Conservation (phyloP, 2,329 filamentous ascomycete species). For the Blastomyces parvus region DNA sequence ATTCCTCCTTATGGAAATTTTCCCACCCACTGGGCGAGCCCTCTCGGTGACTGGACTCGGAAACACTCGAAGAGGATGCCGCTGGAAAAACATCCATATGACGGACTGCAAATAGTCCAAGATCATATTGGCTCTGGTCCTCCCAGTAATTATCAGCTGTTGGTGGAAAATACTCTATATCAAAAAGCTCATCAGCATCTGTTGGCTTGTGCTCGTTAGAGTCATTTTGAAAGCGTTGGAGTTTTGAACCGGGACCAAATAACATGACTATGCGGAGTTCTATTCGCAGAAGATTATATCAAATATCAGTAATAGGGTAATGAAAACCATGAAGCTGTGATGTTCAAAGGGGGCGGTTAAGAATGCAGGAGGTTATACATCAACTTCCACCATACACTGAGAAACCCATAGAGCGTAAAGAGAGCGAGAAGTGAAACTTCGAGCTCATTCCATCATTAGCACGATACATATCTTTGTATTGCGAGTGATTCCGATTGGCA, state of each 20-base stretch:
- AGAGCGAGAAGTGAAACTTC: not conserved
- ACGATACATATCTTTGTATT: constrained; percentile 5
- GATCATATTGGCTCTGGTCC: constrained; percentile 10
- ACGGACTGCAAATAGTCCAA: constrained; percentile 10
- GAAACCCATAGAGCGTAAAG: not conserved
- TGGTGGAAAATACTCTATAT: constrained; percentile 10
- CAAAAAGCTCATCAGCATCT: constrained; percentile 10
- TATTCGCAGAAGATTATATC: not conserved
- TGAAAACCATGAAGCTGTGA: not conserved
- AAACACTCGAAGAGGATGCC: not conserved
- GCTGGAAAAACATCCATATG: not conserved
- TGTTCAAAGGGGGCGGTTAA: not conserved
- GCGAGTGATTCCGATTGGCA: not conserved
- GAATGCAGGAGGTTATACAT: not conserved
- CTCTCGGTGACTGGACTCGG: not conserved
- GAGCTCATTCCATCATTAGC: not conserved
- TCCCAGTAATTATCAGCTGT: constrained; percentile 2
- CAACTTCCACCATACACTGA: not conserved
- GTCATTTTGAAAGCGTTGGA: not conserved
- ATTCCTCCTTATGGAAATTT: constrained; percentile 9
- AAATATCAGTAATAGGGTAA: not conserved
- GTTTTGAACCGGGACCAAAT: not conserved
- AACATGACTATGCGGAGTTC: not conserved
- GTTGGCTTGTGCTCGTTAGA: not conserved
- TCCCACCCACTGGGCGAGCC: constrained; percentile 6